Evolutionary conservation across 2,329 filamentous ascomycete species (phyloP), one percentile per base, ranked within the genome.

Genomic region (Chaetomium olivaceum): DNA sequence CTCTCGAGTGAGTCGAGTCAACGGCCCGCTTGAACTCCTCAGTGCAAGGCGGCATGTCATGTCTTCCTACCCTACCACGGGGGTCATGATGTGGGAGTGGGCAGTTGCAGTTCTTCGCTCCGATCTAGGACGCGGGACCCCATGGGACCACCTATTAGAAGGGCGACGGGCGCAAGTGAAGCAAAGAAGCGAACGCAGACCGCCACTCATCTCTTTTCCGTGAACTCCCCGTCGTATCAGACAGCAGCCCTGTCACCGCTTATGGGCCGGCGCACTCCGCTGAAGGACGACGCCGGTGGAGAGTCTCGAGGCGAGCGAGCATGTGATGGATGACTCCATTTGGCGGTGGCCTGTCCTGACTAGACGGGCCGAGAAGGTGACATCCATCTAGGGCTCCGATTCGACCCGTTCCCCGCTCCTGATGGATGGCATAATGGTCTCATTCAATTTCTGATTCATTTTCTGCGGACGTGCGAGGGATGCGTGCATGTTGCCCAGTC

Each of bases 31-130:
- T 27, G 25, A 8, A 8, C 23, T 4, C 14, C 48, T 1, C 21
- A 14, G 9, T 27, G 14, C 52, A 65, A 62, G 69, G 67, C 59
- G 68, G 66, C 21, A 69, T 68, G 57, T 51, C 54, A 63, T 67
- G 67, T 65, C 67, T 54, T 65, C 56, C 59, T 67, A 62, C 66
- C 68, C 58, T 66, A 68, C 65, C 33, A 65, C 57, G 33, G 60
- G 33, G 50, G 23, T 62, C 29, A 59, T 46, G 29, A 25, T 60
- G 23, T 43, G 58, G 43, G 33, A 48, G n/a, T 46, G 46, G 50
- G 46, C n/a, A 21, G 25, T 12, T 36, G 33, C 48, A 39, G 27
- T 19, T 6, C 12, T 43, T 27, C 61, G 62, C 61, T 66, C 63
- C 67, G 67, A 68, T 68, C 43, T 65, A 66, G 64, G 62, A 58